Base-by-base conservation (phyloP, 768 basidiomycete species). In the Antrodiella citrinella region DNA sequence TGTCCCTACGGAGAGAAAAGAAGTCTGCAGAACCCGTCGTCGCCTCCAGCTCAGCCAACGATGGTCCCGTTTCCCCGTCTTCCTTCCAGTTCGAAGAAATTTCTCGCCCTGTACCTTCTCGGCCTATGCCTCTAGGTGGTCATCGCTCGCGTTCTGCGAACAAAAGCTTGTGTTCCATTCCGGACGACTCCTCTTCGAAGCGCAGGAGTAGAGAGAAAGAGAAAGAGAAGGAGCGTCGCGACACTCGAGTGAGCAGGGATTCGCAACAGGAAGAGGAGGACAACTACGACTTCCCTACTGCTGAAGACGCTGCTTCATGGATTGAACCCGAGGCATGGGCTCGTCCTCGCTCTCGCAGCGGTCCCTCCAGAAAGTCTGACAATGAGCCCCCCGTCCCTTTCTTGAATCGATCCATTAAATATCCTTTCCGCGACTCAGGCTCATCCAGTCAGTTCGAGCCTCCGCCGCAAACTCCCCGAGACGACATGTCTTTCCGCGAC, bases 361-460 rank as follows among this genome's bases (percentile, higher is more conserved):
- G 57, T 19, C 54, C 54, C 3, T 57, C 56, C 15, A 47, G 40
- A n/a, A 48, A 26, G 25, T 43, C 22, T 9, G 9, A 39, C 46
- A 26, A 53, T 54, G 38, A 56, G 30, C 35, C 45, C 18, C 44
- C 44, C 35, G 15, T 35, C 30, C 30, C 30, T 35, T 49, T 53
- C 47, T 19, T 45, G 26, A 44, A 22, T 44, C 51, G 52, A 51
- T 15, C 53, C 25, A 20, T 57, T 49, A 54, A 55, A 57, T 72
- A 47, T 57, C 73, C 47, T 68, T 76, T 55, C 75, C 81, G 43
- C 68, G 77, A 58, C 63, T 89, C 86, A 44, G 80, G 78, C 46
- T 80, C 84, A 2, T 86, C 84, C 0, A 81, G 81, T 24, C 75
- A 81, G n/a, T 73, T 77, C 3, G 86, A 83, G 58, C 84, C 84